Evolutionary conservation across 1,284 basidiomycete species (phyloP), one percentile per base, ranked within the genome.

Genomic region (Mycena sp.): DNA sequence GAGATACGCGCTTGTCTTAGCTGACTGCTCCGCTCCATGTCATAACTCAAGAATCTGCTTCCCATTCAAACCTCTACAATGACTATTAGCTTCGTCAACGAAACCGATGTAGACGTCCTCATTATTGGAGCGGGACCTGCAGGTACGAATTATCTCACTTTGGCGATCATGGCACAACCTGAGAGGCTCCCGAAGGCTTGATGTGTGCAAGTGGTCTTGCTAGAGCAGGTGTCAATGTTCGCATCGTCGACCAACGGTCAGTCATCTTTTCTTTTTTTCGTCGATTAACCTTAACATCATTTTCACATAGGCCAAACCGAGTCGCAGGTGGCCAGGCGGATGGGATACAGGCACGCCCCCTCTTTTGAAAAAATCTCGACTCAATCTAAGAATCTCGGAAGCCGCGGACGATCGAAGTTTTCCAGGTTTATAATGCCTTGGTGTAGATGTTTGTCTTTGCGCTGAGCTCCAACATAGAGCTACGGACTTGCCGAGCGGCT

Each of bases 271-370:
- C 9, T 17, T 35, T 4, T 40, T 25, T 46, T 17, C n/a, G 44
- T 46, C 52, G 25, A 32, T 45, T 56, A n/a, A 51, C 16, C 32
- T 23, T 16, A 0, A 12, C 55, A 51, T 11, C 30, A 16, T 3
- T 17, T 21, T 16, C n/a, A n/a, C n/a, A n/a, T n/a, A 82, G 90
- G 65, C 82, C 87, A 6, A 64, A 68, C 16, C 87, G 83, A 69
- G 83, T 91, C 14, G 72, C 81, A 37, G 86, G 86, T 6, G 92
- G 92, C 16, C 91, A 93, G 71, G 92, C 91, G 0, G 92, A 94
- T 71, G 92, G 91, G 5, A 88, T 93, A 52, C 89, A 92, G 71
- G 89, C 60, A 32, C 17, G 37, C 21, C 25, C 23, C n/a, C 4
- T 29, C 25, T 16, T 35, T n/a, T 12, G 19, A 54, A n/a, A n/a